Evolutionary conservation across 1,284 basidiomycete species (phyloP), one percentile per base, ranked within the genome.

Genomic region (Xerocomus amazonicus): DNA sequence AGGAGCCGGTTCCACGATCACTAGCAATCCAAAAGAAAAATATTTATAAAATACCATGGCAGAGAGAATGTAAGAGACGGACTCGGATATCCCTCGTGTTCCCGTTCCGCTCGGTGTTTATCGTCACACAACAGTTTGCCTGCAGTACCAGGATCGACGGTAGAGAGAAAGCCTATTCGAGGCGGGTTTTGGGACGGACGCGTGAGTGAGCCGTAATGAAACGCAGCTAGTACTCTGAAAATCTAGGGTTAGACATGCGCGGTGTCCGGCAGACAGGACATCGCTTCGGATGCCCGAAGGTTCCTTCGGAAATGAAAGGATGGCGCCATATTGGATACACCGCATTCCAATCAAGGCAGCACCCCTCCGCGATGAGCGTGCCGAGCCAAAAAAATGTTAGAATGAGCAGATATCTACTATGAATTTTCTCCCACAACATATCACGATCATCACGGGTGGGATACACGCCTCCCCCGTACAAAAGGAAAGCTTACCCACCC

Each of bases 81-180:
- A 66, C 65, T 48, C 8, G 66, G 58, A 50, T 54, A 64, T 6
- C 66, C 61, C 14, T 37, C 31, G n/a, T 53, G 62, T 8, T 34
- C 46, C 34, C 2, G 26, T 34, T 67, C 54, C 14, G 64, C 62
- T 14, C 29, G 23, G 23, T 51, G 54, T 8, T 64, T 42, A 40
- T 63, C 64, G 0, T 68, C 61, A 6, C 59, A 62, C 9, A 68
- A 26, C 3, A 47, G 31, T 39, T 55, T 50, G 2, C 55, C 55
- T 4, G 81, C 81, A 16, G 27, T 29, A 56, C 84, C 73, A 13
- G 55, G 33, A 1, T 83, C 81, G 3, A 88, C 82, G 1, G 81
- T 84, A 9, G 84, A 87, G 36, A 84, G 59, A 50, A 89, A 76
- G 9, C 85, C 86, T 47, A 89, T 78, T n/a, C 79, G 77, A 0